A percentile compares a stretch with the other conserved stretches of the same genome.
These are phyloP conservation scores for Solanum commersonii DNA, from an alignment of 257 asterid genomes.

Conservation along the genomic window DNA sequence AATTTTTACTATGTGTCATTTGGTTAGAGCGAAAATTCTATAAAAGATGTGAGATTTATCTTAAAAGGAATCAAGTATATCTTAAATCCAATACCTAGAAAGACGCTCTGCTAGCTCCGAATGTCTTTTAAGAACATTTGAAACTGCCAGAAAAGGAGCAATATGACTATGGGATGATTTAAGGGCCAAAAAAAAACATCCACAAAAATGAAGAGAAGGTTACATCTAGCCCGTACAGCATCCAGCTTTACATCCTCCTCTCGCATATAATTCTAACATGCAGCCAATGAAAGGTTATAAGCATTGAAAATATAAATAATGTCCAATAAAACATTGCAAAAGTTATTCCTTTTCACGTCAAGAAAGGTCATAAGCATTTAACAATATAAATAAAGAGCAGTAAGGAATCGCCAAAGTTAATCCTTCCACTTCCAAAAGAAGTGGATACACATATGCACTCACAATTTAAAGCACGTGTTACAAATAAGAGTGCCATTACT, in stretches of 20 bases:
- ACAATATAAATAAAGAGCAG: background rate
- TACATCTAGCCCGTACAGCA: conserved; percentile 67
- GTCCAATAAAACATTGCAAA: background rate
- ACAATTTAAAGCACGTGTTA: background rate
- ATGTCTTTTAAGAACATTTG: conserved; percentile 78
- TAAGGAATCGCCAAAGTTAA: background rate
- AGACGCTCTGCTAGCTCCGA: conserved; percentile 81
- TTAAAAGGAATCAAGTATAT: background rate
- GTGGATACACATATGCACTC: background rate
- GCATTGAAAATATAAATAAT: background rate
- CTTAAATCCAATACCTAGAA: conserved; percentile 48
- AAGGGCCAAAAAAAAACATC: background rate
- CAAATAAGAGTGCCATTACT: background rate
- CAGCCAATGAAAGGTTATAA: background rate
- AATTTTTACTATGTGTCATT: background rate
- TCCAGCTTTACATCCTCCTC: conserved; percentile 52
- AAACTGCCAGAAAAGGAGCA: conserved; percentile 38
- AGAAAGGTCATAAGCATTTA: background rate
- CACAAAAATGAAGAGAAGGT: background rate
- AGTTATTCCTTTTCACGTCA: background rate
- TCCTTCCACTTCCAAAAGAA: background rate
- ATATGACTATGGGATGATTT: background rate
- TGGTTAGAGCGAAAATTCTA: background rate
- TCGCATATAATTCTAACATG: conserved; percentile 38
- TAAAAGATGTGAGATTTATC: background rate